Conservation (phyloP, 1,284 basidiomycete genomes). For the Wallemia mellicola region DNA sequence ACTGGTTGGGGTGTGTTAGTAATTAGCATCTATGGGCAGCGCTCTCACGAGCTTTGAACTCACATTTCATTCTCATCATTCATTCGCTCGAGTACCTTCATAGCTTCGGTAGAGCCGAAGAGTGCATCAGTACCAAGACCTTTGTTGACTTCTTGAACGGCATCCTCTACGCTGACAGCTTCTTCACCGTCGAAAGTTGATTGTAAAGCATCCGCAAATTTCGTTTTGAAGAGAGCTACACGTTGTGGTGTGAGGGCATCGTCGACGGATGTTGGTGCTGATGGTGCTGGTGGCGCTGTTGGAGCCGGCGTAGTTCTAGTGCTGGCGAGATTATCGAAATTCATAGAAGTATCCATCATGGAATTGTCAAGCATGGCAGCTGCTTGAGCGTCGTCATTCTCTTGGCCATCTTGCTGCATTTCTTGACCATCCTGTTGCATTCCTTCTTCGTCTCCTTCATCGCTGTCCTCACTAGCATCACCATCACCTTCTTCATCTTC, state of each 20-base stretch:
- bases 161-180: conserved; percentile 33
- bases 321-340: not conserved
- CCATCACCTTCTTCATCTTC: conserved; percentile 21
- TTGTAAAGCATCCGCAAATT: conserved; percentile 38
- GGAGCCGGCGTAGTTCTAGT: not conserved
- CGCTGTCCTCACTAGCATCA: conserved; percentile 11
- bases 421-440: conserved; percentile 6
- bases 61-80: conserved; percentile 47
- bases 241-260: not conserved
- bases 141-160: conserved; percentile 49
- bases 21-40: not conserved
- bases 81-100: conserved; percentile 44
- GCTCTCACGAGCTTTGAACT: not conserved
- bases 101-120: conserved; percentile 55
- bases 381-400: conserved; percentile 1
- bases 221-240: conserved; percentile 31
- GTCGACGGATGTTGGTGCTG: not conserved
- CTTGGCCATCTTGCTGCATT: conserved; percentile 6
- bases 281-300: not conserved
- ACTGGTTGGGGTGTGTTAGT: not conserved
- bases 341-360: not conserved
- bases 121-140: conserved; percentile 34
- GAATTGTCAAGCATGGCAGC: not conserved
- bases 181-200: conserved; percentile 32
- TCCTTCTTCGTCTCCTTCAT: conserved; percentile 20